Base-by-base conservation (phyloP, 2,329 filamentous ascomycete genomes). In the Elsinoe batatas region DNA sequence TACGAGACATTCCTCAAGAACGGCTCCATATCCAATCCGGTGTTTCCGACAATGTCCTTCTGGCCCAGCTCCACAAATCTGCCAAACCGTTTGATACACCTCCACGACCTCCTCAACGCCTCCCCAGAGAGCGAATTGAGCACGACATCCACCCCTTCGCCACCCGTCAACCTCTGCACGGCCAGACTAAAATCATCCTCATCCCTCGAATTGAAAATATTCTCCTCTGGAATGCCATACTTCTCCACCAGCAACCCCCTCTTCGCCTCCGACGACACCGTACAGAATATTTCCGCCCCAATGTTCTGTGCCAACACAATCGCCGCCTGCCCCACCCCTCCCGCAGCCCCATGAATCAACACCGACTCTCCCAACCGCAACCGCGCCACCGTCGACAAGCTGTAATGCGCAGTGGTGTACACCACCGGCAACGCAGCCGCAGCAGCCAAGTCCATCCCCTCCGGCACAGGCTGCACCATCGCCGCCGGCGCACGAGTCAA, bases 71-170 rank as follows among this genome's bases (percentile, higher is more conserved):
- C 64, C 12, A 64, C 37, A 64, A 71, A 62, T 12, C 62, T 60
- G 1, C 69, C 69, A 33, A 65, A 66, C 2, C 59, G 55, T 2
- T 68, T 67, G 8, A 68, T 42, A 49, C 58, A 60, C 4, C 62
- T 51, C 64, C 64, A 68, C 2, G 61, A 60, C 22, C 59, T 49
- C 12, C 60, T 54, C 3, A 70, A 60, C 1, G 61, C 37, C 15
- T 65, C 58, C 1, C 69, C 68, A 1, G 60, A 46, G 12, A 64
- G 55, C 2, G 60, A 63, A 58, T 67, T 71, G 53, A 71, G 58
- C 4, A 69, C 58, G 4, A 72, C 65, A 57, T 72, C 67, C 10
- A 71, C 64, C n/a, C 70, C 70, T 5, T 47, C 44, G 13, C 59
- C 62, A 10, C 61, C 53, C 0, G 69, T 71, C 57, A 37, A 57